Base-by-base conservation (phyloP, 169 alveolate species). In the Cryptosporidium tyzzeri region DNA sequence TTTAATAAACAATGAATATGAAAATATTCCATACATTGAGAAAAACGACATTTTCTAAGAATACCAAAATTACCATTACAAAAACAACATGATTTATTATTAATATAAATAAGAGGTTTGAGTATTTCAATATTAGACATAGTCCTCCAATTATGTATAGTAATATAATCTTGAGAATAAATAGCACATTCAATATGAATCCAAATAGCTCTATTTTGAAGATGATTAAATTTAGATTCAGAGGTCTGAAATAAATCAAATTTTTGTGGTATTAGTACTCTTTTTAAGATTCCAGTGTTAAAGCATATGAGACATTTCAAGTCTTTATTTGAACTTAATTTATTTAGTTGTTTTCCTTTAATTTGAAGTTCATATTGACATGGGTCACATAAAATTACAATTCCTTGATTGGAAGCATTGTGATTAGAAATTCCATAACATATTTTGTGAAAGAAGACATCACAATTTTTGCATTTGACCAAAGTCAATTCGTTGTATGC, bases 101-200 rank as follows among this genome's bases (percentile, higher is more conserved):
- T 80, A 0, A 29, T 16, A 41, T 61, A 80, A 14, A 37, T 16
- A 23, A 80, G 48, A 14, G 74, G 71, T 18, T 16, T 61, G 6
- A 80, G 50, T 16, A 80, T 41, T 44, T 80, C 89, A 41, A 80
- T 80, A 26, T 48, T 37, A 7, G 89, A 80, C 41, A 80, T 26
- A 37, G 14, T 59, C 14, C 68, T 61, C 89, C 89, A 80, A 21
- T 80, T 62, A 48, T 65, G 41, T 1, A 80, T 41, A 3, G 35
- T 35, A 6, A 80, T 23, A 65, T 80, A 62, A 26, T 80, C 65
- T n/a, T 35, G 23, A 3, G 89, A 80, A 80, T 80, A 80, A 2
- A 80, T 62, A 18, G 89, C 89, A 80, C 89, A 80, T 23, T 80
- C 75, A 61, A 80, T 29, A 37, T 80, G 89, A 65, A 80, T 62